These are phyloP conservation scores for Penicillium griseofulvum DNA, from an alignment of 2,329 filamentous ascomycete genomes.

Conservation along the genomic window DNA sequence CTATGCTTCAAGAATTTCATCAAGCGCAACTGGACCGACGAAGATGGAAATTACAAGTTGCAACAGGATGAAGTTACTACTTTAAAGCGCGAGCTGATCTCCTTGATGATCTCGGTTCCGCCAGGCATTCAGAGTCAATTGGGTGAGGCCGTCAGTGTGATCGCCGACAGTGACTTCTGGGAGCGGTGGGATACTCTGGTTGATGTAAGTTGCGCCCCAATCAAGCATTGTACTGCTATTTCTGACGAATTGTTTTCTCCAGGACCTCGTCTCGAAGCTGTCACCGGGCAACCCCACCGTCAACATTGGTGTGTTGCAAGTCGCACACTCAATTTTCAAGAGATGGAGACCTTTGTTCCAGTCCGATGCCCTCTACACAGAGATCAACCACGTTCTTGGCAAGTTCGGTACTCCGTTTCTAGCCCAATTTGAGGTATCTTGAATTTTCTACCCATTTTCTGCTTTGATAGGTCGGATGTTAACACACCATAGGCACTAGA, in stretches of 20 bases:
- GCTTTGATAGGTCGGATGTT: slow-evolving; percentile 4
- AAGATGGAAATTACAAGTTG: slow-evolving; percentile 91
- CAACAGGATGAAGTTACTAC: slow-evolving; percentile 75
- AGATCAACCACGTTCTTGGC: slow-evolving; percentile 91
- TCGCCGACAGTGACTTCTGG: slow-evolving; percentile 98
- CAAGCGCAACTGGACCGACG: slow-evolving; percentile 89
- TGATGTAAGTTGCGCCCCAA: slow-evolving; percentile 54
- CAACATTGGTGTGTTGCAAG: slow-evolving; percentile 92
- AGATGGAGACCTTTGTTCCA: slow-evolving; percentile 92
- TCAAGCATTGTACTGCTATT: background rate
- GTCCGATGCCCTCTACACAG: slow-evolving; percentile 86
- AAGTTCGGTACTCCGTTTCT: slow-evolving; percentile 85
- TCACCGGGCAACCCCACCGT: slow-evolving; percentile 76
- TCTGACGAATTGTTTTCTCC: slow-evolving; percentile 3
- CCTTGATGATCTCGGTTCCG: slow-evolving; percentile 91
- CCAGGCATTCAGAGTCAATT: slow-evolving; percentile 86
- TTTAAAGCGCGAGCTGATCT: slow-evolving; percentile 94
- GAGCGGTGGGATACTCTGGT: slow-evolving; percentile 94
- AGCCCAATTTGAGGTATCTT: slow-evolving; percentile 67
- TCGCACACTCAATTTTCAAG: slow-evolving; percentile 97
- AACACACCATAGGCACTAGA: slow-evolving; percentile 44
- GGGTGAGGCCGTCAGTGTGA: slow-evolving; percentile 93
- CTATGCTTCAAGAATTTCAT: slow-evolving; percentile 99
- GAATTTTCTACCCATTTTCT: background rate
- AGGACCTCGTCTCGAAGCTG: slow-evolving; percentile 86